A percentile compares a stretch with the other conserved stretches of the same genome.
phyloP scores from a whole-genome alignment of 1,139 yeast genomes.

The Trichomonascaceae sp. region DNA sequence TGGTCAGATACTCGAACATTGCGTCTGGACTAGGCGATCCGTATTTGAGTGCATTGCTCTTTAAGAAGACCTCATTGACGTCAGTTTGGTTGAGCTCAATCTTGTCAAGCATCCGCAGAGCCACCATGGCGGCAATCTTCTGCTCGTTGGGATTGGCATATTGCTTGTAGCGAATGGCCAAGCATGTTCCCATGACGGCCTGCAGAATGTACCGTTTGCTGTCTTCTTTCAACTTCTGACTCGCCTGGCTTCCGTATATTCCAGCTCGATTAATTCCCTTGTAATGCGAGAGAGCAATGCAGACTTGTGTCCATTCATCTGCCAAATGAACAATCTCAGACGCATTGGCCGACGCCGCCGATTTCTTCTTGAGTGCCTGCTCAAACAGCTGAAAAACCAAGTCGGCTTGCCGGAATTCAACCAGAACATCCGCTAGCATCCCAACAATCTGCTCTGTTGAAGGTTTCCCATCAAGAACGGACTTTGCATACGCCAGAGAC shows the following conservation, averaged over 20 bases:
- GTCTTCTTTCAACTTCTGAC: conserved; percentile 7
- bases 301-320: conserved; percentile 22
- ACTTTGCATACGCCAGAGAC: conserved; percentile 32
- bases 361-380: conserved; percentile 41
- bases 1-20: no score
- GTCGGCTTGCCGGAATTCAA: conserved; percentile 23
- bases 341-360: conserved; percentile 23
- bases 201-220: background rate
- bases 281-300: conserved; percentile 20
- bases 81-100: no score
- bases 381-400: conserved; percentile 40
- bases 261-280: conserved; percentile 25
- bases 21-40: no score
- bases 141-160: conserved; percentile 18
- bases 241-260: conserved; percentile 20
- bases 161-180: background rate
- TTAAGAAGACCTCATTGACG: no score
- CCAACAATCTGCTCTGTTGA: conserved; percentile 30
- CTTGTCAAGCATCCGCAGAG: conserved; percentile 38
- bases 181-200: background rate
- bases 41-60: no score
- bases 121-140: conserved; percentile 42
- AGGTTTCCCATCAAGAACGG: conserved; percentile 36
- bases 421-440: conserved; percentile 11
- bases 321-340: conserved; percentile 18